phyloP scores from a whole-genome alignment of 1,284 basidiomycete genomes.

The Polyporus tsugae region DNA sequence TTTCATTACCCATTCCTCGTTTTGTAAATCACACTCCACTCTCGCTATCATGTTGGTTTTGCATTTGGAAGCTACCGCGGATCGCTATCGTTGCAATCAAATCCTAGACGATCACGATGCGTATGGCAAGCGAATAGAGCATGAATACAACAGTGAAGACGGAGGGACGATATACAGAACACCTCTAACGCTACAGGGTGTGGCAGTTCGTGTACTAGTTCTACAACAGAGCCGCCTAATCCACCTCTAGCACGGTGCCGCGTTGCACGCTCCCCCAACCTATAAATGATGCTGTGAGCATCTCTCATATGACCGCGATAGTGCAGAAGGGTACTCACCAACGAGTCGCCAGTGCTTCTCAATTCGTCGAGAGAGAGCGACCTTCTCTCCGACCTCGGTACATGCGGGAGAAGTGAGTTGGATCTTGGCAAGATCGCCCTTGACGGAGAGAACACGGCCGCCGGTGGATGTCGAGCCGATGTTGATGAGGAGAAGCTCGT shows the following conservation, averaged over 20 bases:
- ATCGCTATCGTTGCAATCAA: neutral
- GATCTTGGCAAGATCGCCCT: slow-evolving; percentile 93
- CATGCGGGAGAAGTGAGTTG: slow-evolving; percentile 92
- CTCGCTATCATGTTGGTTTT: neutral
- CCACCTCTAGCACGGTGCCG: slow-evolving; percentile 62
- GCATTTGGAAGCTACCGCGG: neutral
- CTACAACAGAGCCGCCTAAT: slow-evolving; percentile 40
- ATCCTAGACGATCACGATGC: slow-evolving; percentile 4
- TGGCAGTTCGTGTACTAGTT: slow-evolving; percentile 25
- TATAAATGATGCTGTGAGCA: slow-evolving; percentile 29
- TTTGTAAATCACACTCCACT: neutral
- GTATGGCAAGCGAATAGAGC: neutral
- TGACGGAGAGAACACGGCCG: slow-evolving; percentile 90
- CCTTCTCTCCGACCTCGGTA: slow-evolving; percentile 95
- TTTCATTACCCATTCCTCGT: neutral
- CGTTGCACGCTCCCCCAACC: slow-evolving; percentile 68
- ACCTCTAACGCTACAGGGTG: slow-evolving; percentile 34
- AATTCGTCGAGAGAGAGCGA: slow-evolving; percentile 90
- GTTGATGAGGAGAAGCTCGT: slow-evolving; percentile 94
- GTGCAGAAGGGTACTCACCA: slow-evolving; percentile 55
- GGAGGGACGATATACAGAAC: slow-evolving; percentile 23
- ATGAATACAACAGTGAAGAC: slow-evolving; percentile 25
- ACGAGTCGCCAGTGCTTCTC: slow-evolving; percentile 98
- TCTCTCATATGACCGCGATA: slow-evolving; percentile 8
- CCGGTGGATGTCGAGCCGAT: slow-evolving; percentile 95